phyloP scores from a whole-genome alignment of 345 rosid species.

The Trapa bicornis region DNA sequence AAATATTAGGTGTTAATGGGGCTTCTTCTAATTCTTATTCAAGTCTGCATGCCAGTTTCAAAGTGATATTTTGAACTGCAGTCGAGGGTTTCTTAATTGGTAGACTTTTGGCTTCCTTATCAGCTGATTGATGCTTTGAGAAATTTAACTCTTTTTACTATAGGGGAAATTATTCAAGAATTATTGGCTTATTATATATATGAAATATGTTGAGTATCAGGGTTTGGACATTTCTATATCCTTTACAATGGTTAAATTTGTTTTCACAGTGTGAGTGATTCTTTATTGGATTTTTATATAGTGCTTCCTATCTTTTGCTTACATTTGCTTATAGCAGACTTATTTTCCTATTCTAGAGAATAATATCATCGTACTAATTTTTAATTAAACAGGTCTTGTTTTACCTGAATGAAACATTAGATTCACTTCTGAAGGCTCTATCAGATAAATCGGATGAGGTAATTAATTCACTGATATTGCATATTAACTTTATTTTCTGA shows the following conservation, averaged over 20 bases:
- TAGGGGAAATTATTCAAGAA: background rate
- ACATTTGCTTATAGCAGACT: background rate
- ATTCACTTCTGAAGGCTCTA: conserved; percentile 73
- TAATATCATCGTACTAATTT: conserved; percentile 1
- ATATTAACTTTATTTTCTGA: background rate
- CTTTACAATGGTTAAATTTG: background rate
- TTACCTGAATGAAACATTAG: conserved; percentile 72
- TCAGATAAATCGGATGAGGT: conserved; percentile 92
- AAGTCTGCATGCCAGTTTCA: background rate
- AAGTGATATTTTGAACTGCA: background rate
- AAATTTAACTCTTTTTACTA: background rate
- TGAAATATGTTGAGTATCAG: background rate
- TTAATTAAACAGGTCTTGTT: conserved; percentile 52
- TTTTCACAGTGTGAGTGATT: background rate
- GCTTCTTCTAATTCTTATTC: background rate
- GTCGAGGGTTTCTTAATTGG: background rate
- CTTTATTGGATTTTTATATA: background rate
- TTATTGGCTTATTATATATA: background rate
- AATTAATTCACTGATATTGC: conserved; percentile 10
- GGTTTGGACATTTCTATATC: background rate
- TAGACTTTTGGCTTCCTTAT: background rate
- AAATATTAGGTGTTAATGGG: background rate
- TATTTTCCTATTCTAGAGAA: background rate
- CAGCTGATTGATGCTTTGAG: background rate
- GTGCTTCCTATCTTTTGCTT: background rate